phyloP scores from a whole-genome alignment of 2,329 filamentous ascomycete species.

The Paramyrothecium roridum region DNA sequence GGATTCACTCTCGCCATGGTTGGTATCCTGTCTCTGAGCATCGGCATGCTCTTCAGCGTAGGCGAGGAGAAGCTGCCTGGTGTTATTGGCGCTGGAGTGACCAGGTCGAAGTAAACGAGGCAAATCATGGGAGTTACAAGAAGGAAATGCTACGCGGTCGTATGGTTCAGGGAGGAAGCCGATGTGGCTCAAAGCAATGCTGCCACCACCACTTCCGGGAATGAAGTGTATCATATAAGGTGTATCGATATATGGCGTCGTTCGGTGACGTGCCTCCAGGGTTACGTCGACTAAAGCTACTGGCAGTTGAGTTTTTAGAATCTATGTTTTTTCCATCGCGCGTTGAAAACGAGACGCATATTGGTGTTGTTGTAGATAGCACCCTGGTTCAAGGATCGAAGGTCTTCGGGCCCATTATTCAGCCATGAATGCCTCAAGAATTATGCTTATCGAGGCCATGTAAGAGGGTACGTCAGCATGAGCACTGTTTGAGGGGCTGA shows the following conservation, averaged over 20 bases:
- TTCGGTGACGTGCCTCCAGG: neutral
- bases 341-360: neutral
- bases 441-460: no score
- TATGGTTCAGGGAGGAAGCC: neutral
- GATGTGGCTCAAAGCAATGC: neutral
- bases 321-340: neutral
- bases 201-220: neutral
- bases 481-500: no score
- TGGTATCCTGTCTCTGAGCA: constrained; percentile 63
- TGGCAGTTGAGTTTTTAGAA: neutral
- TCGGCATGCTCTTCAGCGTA: constrained; percentile 78
- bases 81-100: constrained; percentile 94
- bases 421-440: no score
- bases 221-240: constrained; percentile 9
- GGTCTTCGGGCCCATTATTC: no score
- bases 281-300: neutral
- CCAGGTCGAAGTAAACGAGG: constrained; percentile 56
- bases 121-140: neutral
- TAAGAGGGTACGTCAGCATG: no score
- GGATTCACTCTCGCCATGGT: constrained; percentile 71
- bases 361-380: no score
- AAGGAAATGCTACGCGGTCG: neutral
- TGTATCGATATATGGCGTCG: constrained; percentile 8
- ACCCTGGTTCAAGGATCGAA: no score
- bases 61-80: constrained; percentile 86